A percentile compares a stretch with the other conserved stretches of the same genome.
Conservation (phyloP, 495 filamentous ascomycete genomes). For the Tuber indicum region DNA sequence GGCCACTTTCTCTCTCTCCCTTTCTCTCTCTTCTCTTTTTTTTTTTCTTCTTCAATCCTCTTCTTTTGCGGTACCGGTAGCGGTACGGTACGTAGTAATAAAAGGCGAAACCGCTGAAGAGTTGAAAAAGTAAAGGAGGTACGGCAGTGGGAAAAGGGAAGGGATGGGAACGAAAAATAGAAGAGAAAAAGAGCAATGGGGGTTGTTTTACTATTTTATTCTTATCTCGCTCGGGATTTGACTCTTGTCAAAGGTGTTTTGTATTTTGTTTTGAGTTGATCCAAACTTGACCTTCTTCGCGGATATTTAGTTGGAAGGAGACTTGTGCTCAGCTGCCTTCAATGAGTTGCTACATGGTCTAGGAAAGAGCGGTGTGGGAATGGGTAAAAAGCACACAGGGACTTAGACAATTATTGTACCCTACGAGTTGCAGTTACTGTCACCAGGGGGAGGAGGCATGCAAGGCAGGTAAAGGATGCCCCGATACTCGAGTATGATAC, state of each 20-base stretch:
- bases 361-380: not conserved
- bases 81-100: constrained; percentile 29
- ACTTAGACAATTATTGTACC: not conserved
- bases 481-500: not conserved
- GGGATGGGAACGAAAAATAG: not conserved
- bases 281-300: not conserved
- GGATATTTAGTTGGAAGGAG: constrained; percentile 1
- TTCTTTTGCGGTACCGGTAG: not conserved
- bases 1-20: not conserved
- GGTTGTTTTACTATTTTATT: constrained; percentile 3
- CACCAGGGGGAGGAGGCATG: not conserved
- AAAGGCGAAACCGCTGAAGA: constrained; percentile 25
- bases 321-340: constrained; percentile 9
- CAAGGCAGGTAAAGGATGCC: not conserved
- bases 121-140: constrained; percentile 18
- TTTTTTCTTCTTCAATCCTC: constrained; percentile 17
- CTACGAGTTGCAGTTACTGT: not conserved
- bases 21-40: not conserved
- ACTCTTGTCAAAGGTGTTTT: constrained; percentile 25
- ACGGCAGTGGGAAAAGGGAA: constrained; percentile 23
- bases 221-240: constrained; percentile 11
- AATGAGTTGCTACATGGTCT: not conserved
- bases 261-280: not conserved
- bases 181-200: constrained; percentile 35
- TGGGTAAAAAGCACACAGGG: not conserved